Base-by-base conservation (phyloP, 768 basidiomycete species). In the Cystobasidiopsis lactophilus region DNA sequence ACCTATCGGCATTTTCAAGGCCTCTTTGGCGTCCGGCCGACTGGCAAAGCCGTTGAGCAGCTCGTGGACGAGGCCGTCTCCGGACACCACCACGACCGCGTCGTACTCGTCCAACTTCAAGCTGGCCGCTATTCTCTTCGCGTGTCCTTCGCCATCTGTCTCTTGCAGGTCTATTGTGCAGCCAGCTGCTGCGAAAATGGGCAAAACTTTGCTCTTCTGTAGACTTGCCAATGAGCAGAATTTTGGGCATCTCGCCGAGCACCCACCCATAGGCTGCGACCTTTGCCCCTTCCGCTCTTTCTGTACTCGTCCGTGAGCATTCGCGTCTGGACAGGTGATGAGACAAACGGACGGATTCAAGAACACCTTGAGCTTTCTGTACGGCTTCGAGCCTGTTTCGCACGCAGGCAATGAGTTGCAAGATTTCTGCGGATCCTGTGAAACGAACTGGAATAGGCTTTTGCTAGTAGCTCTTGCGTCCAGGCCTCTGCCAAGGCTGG, bases 31-130 rank as follows among this genome's bases (percentile, higher is more conserved):
- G 55, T 68, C 65, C 3, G 54, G 23, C 29, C 66, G 55, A 2
- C 45, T 46, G 1, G 66, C 66, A 18, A 68, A 52, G 10, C 67
- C 67, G 48, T 67, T 66, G 40, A 66, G 40, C 1, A 67, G 56
- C 41, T 68, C 67, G 52, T 67, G 65, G 5, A 66, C 61, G 31
- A 66, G 49, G 7, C 67, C 67, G 51, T 68, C 67, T 4, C 67
- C 67, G 0, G 65, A 66, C 1, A 63, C 62, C 0, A 62, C 57
- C 1, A 63, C 65, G 3, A 67, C 62, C 24, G 47, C 7, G 30
- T 50, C 49, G 29, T 16, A 50, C 7, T 9, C 35, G 29, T 50
- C 35, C n/a, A 50, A 27, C 10, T 3, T 3, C 10, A 50, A 16
- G 13, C 11, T 37, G 29, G n/a, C 35, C 9, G 49, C 49, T 3